phyloP scores from a whole-genome alignment of 140 eudicot genomes.

The Bidens hawaiensis region DNA sequence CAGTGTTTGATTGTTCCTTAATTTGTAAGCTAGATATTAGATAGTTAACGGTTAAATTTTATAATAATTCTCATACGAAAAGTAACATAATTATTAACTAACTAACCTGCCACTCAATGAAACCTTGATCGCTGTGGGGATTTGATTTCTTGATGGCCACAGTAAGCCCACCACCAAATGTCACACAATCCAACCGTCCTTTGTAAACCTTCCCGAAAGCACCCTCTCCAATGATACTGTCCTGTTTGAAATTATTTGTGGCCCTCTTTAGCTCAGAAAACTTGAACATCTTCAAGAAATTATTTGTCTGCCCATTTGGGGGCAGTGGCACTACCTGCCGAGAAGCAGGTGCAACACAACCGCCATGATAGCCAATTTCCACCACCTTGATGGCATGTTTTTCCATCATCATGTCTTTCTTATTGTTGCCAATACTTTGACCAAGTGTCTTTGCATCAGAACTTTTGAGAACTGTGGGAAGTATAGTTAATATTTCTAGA shows the following conservation, averaged over 20 bases:
- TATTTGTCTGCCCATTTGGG: neutral
- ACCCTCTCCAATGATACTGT: neutral
- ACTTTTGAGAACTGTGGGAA: neutral
- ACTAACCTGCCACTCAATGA: neutral
- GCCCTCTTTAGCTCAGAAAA: neutral
- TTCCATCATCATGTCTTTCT: neutral
- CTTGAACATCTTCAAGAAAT: neutral
- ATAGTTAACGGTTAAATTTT: neutral
- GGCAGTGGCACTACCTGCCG: neutral
- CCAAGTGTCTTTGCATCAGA: neutral
- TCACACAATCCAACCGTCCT: neutral
- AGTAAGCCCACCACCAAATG: neutral
- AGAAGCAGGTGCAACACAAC: neutral
- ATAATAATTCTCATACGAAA: neutral
- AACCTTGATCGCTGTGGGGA: neutral
- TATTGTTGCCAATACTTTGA: neutral
- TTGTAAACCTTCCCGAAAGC: neutral
- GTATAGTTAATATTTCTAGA: neutral
- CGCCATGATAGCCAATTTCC: neutral
- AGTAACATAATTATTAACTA: neutral
- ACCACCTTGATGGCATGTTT: slow-evolving; percentile 13
- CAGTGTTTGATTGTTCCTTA: neutral
- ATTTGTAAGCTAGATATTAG: neutral
- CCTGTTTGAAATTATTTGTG: neutral
- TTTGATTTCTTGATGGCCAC: neutral